Conservation (phyloP, 2,329 filamentous ascomycete genomes). For the Fusarium drepaniforme region DNA sequence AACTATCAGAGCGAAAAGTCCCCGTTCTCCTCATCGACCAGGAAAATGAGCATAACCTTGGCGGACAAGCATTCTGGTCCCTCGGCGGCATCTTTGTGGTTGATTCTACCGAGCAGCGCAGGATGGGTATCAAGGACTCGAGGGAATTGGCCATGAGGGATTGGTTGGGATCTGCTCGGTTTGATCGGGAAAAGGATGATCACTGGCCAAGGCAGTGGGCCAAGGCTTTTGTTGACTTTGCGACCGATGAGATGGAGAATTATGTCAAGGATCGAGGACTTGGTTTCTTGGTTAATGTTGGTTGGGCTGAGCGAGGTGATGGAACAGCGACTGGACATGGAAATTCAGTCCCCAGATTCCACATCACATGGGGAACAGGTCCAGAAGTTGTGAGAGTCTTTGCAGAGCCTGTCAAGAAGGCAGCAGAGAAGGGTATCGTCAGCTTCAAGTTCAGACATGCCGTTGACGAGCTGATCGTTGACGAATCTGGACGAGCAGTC, state of each 20-base stretch:
- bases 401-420: slow-evolving; percentile 65
- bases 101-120: slow-evolving; percentile 67
- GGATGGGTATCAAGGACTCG: slow-evolving; percentile 69
- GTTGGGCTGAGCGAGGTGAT: slow-evolving; percentile 72
- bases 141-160: slow-evolving; percentile 69
- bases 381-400: slow-evolving; percentile 71
- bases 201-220: slow-evolving; percentile 71
- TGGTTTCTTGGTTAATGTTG: slow-evolving; percentile 65
- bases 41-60: slow-evolving; percentile 67
- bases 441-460: slow-evolving; percentile 67
- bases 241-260: slow-evolving; percentile 67
- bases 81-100: slow-evolving; percentile 72
- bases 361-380: slow-evolving; percentile 71
- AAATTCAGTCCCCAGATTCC: slow-evolving; percentile 73
- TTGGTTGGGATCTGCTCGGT: slow-evolving; percentile 69
- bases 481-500: slow-evolving; percentile 63
- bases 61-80: slow-evolving; percentile 75
- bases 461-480: slow-evolving; percentile 68
- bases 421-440: slow-evolving; percentile 65
- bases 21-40: slow-evolving; percentile 68
- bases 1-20: slow-evolving; percentile 64
- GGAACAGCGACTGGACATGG: slow-evolving; percentile 69
- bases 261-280: slow-evolving; percentile 68
- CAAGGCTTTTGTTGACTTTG: slow-evolving; percentile 74
- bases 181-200: slow-evolving; percentile 69